Conservation (phyloP, 352 stramenopile genomes). For the Phytophthora pistaciae region DNA sequence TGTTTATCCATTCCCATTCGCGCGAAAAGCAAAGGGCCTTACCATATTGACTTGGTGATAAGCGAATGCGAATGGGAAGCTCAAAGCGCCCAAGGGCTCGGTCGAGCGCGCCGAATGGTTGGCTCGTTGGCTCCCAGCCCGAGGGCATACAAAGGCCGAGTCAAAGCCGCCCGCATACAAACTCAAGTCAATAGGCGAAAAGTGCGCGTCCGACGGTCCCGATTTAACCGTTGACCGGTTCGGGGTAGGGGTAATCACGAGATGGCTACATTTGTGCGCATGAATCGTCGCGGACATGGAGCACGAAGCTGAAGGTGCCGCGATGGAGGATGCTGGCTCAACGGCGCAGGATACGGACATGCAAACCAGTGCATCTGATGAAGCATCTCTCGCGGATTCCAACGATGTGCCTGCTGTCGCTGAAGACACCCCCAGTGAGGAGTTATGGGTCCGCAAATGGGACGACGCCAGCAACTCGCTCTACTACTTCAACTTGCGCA, state of each 20-base stretch:
- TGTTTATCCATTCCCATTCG: neutral
- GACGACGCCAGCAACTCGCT: slow-evolving; percentile 33
- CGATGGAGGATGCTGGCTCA: neutral
- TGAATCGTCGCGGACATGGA: slow-evolving; percentile 17
- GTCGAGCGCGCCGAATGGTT: slow-evolving; percentile 64
- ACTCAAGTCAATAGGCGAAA: neutral
- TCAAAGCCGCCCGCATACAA: neutral
- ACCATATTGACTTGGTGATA: slow-evolving; percentile 93
- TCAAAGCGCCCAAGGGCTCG: slow-evolving; percentile 19
- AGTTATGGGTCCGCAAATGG: slow-evolving; percentile 45
- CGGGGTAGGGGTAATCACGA: neutral
- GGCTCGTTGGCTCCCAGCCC: slow-evolving; percentile 72
- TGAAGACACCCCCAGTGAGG: slow-evolving; percentile 7
- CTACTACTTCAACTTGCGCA: slow-evolving; percentile 47
- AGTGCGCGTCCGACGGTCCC: neutral
- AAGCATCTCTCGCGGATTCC: neutral
- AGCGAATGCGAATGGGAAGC: slow-evolving; percentile 83
- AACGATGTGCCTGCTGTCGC: neutral
- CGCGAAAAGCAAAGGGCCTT: slow-evolving; percentile 41
- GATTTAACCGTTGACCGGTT: slow-evolving; percentile 15
- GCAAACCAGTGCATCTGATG: neutral
- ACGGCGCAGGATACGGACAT: neutral
- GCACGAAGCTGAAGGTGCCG: neutral
- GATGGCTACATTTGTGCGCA: slow-evolving; percentile 15
- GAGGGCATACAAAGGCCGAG: slow-evolving; percentile 51